Base-by-base conservation (phyloP, 345 rosid genomes). In the Brassica incana region DNA sequence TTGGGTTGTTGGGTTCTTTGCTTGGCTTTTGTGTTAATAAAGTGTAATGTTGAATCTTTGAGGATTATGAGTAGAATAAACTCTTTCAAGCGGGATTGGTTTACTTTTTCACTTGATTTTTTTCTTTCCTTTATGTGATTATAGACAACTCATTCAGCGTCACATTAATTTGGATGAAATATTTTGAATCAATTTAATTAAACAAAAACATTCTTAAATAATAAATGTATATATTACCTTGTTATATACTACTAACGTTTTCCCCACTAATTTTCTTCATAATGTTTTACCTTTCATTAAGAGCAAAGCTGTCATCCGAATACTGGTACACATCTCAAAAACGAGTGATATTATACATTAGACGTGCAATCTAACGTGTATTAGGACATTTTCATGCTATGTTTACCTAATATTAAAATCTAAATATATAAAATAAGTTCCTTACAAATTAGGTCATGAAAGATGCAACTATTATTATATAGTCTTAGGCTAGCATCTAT, bases 1-100 rank as follows among this genome's bases (percentile, higher is more conserved):
- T 81, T 81, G 80, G 80, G 80, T 76, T 76, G 83, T 71, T 81
- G 58, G 83, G 80, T 81, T 81, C 83, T 76, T 71, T 81, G 70
- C 83, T 81, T 81, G 52, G 77, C 74, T 76, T 80, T 76, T 71
- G 69, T 23, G 59, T 56, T 75, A 70, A 75, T 45, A 18, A 70
- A 65, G 58, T 61, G 29, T 62, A 7, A 20, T 60, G 18, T 43
- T 27, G 43, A 23, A 71, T 71, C 58, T 64, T 35, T 23, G 3
- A 18, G 69, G 25, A 60, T 20, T 52, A 27, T 25, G 81, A 77
- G 29, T n/a, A 54, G 66, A 73, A 72, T 3, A 58, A 45, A 33
- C 71, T 71, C 56, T 54, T 64, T 52, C 58, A 15, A 52, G 66
- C 65, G 72, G 76, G 66, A 36, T 58, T 78, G 10, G 59, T 20